Evolutionary conservation across 306 rosid genomes (phyloP).

Genomic region (Chamaecrista fasciculata): DNA sequence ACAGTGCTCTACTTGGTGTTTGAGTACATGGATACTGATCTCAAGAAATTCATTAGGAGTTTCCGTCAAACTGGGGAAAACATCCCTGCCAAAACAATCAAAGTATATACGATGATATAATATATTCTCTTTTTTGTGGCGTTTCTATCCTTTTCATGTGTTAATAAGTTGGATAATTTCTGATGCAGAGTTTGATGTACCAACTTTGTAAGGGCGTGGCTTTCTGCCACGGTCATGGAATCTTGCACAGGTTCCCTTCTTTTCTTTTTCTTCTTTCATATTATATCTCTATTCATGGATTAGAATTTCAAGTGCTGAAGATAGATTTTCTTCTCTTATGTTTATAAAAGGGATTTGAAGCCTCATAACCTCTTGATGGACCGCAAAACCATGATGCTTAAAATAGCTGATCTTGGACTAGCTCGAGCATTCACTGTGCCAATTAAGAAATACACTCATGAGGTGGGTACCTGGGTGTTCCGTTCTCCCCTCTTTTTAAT

Average conservation of each 20-base stretch:
- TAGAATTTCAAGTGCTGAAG: not conserved
- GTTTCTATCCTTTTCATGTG: not conserved
- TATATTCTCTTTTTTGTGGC: not conserved
- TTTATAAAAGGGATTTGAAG: conserved; percentile 66
- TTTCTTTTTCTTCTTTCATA: not conserved
- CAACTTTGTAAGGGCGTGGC: conserved; percentile 98
- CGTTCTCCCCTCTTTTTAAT: not conserved
- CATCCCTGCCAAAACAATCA: conserved; percentile 48
- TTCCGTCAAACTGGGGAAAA: conserved; percentile 62
- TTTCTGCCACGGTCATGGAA: conserved; percentile 95
- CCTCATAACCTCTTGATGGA: conserved; percentile 97
- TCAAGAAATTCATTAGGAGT: conserved; percentile 70
- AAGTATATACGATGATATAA: conserved; percentile 33
- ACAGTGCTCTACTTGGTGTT: conserved; percentile 88
- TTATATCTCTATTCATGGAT: not conserved
- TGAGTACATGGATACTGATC: conserved; percentile 91
- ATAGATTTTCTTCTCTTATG: not conserved
- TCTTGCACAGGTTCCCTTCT: conserved; percentile 66
- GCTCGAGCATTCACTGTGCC: conserved; percentile 94
- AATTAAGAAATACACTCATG: conserved; percentile 92
- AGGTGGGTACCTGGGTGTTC: conserved; percentile 40
- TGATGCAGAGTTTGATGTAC: conserved; percentile 72
- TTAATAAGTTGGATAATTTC: not conserved
- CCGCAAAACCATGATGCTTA: conserved; percentile 74
- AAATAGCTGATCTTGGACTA: conserved; percentile 93